These are phyloP conservation scores for Gastrodia elata DNA, from an alignment of 106 monocot genomes.

Conservation along the genomic window DNA sequence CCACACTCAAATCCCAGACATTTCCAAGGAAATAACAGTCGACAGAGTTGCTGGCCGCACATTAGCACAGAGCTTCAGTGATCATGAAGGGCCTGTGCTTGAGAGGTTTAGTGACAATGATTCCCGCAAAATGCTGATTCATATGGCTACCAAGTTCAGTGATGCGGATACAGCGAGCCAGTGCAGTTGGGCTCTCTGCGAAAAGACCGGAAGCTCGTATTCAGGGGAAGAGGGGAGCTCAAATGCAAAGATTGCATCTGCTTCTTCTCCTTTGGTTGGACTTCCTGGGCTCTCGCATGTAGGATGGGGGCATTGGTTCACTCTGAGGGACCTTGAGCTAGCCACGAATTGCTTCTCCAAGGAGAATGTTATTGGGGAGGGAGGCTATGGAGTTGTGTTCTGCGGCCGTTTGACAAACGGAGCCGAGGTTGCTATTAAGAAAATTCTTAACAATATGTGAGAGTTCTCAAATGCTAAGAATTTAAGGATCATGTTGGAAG, in stretches of 20 bases:
- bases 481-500: not conserved
- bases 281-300: conserved; percentile 69
- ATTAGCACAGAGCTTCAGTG: conserved; percentile 37
- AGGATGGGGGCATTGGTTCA: conserved; percentile 91
- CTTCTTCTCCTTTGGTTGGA: conserved; percentile 68
- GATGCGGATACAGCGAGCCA: conserved; percentile 68
- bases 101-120: conserved; percentile 41
- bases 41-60: conserved; percentile 28
- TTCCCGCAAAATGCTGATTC: conserved; percentile 31
- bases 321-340: conserved; percentile 27
- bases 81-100: conserved; percentile 21
- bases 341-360: conserved; percentile 22
- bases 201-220: conserved; percentile 41
- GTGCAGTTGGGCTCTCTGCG: conserved; percentile 62
- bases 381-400: conserved; percentile 34
- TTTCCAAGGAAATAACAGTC: conserved; percentile 65
- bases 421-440: conserved; percentile 21
- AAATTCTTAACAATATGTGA: conserved; percentile 29
- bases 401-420: conserved; percentile 16
- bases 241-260: conserved; percentile 19
- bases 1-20: conserved; percentile 46
- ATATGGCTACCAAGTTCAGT: conserved; percentile 38
- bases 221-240: conserved; percentile 58
- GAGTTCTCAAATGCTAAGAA: not conserved
- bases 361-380: conserved; percentile 26